These are phyloP conservation scores for Aspergillus hancockii DNA, from an alignment of 495 filamentous ascomycete species.

Conservation along the genomic window DNA sequence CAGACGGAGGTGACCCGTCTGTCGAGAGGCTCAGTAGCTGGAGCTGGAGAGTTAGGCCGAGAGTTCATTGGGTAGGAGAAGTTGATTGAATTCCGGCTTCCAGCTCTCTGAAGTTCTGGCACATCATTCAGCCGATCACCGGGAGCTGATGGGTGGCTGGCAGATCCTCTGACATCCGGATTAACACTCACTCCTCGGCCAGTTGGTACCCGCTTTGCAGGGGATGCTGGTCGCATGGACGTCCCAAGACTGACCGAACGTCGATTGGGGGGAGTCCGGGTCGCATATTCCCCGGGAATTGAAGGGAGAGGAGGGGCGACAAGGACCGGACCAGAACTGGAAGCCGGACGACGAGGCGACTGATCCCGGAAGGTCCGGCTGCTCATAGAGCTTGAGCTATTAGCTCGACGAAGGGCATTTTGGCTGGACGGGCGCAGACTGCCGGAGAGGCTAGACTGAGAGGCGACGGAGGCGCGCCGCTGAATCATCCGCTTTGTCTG, in stretches of 20 bases:
- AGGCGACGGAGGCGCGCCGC: slow-evolving; percentile 69
- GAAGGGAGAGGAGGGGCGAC: slow-evolving; percentile 71
- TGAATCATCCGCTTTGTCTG: slow-evolving; percentile 83
- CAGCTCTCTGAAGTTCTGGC: slow-evolving; percentile 54
- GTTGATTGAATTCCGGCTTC: slow-evolving; percentile 72
- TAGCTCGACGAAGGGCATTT: slow-evolving; percentile 58
- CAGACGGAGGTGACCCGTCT: slow-evolving; percentile 15
- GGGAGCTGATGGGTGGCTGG: slow-evolving; percentile 21
- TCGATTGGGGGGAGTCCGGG: slow-evolving; percentile 32
- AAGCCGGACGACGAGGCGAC: slow-evolving; percentile 57
- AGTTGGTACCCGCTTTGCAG: slow-evolving; percentile 37
- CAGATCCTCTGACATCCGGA: slow-evolving; percentile 31
- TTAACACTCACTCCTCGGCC: slow-evolving; percentile 48
- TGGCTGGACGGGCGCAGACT: slow-evolving; percentile 40
- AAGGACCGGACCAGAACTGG: slow-evolving; percentile 36
- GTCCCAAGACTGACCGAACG: slow-evolving; percentile 59
- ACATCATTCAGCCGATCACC: slow-evolving; percentile 36
- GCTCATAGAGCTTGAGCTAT: slow-evolving; percentile 79
- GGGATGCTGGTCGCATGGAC: slow-evolving; percentile 47
- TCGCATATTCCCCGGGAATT: slow-evolving; percentile 55
- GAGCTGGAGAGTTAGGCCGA: slow-evolving; percentile 44
- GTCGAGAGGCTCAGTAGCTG: slow-evolving; percentile 20
- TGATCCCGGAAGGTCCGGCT: slow-evolving; percentile 79
- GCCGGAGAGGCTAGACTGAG: slow-evolving; percentile 52
- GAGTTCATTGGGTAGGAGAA: slow-evolving; percentile 79